These are phyloP conservation scores for Nitzschia palea DNA, from an alignment of 108 stramenopile genomes.

Conservation along the genomic window DNA sequence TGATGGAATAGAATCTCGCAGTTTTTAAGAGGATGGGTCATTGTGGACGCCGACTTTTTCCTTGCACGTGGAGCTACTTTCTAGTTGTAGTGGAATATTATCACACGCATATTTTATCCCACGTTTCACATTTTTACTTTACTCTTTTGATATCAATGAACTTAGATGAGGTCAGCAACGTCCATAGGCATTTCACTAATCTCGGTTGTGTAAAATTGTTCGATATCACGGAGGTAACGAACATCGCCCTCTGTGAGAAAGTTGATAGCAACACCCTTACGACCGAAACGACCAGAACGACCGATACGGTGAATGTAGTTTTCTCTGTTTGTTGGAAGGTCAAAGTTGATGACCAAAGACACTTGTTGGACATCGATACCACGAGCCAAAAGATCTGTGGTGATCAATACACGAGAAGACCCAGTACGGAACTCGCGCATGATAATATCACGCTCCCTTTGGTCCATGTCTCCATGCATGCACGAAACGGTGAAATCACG, in stretches of 20 bases:
- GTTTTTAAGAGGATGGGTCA: no score
- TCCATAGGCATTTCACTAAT: slow-evolving; percentile 98
- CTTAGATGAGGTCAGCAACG: slow-evolving; percentile 91
- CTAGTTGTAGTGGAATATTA: no score
- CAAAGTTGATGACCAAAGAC: slow-evolving; percentile 99
- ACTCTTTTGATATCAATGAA: slow-evolving; percentile 5
- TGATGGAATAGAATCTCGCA: no score
- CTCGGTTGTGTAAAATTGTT: slow-evolving; percentile 98
- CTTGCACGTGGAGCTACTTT: no score
- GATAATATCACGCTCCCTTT: slow-evolving; percentile 98
- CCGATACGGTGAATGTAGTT: slow-evolving; percentile 99
- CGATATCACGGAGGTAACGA: slow-evolving; percentile 98
- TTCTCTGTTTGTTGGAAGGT: slow-evolving; percentile 99
- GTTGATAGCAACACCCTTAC: slow-evolving; percentile 99
- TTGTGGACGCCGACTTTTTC: no score
- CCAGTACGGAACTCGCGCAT: slow-evolving; percentile 99
- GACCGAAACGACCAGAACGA: slow-evolving; percentile 98
- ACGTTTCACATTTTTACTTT: slow-evolving; percentile 19
- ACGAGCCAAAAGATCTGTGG: slow-evolving; percentile 95
- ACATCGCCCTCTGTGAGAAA: slow-evolving; percentile 97
- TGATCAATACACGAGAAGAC: slow-evolving; percentile 99
- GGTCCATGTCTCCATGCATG: slow-evolving; percentile 99
- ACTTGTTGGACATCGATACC: slow-evolving; percentile 99
- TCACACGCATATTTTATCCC: background rate
- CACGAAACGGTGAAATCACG: slow-evolving; percentile 99